Conservation (phyloP, 306 rosid genomes). For the Ormosia emarginata region DNA sequence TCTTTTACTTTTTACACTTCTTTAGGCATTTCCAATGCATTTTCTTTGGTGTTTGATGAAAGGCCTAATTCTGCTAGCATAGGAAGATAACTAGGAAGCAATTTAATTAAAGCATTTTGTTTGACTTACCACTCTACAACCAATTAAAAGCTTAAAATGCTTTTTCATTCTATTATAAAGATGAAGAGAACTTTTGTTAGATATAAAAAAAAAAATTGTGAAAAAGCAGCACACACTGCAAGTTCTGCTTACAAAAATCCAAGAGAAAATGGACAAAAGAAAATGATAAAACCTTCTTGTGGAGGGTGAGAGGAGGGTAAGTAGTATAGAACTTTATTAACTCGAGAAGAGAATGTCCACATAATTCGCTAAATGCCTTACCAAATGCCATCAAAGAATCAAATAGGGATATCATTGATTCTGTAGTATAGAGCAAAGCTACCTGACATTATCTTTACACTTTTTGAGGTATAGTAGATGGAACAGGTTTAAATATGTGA, state of each 20-base stretch:
- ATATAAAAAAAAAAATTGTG: conserved; percentile 12
- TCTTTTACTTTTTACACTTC: too few species aligned
- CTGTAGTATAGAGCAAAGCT: conserved; percentile 21
- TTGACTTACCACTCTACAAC: conserved; percentile 34
- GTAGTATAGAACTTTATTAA: conserved; percentile 36
- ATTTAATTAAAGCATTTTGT: conserved; percentile 32
- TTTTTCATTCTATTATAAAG: conserved; percentile 36
- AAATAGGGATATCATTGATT: conserved; percentile 16
- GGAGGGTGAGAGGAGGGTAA: conserved; percentile 20
- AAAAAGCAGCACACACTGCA: conserved; percentile 26
- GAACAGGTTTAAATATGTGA: too few species aligned
- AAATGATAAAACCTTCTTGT: conserved; percentile 41
- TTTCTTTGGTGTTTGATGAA: too few species aligned
- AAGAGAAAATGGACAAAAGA: conserved; percentile 59
- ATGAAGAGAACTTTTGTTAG: conserved; percentile 46
- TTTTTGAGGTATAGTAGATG: too few species aligned
- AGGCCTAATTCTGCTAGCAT: conserved; percentile 7
- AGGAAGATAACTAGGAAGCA: not conserved
- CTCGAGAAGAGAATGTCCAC: conserved; percentile 29
- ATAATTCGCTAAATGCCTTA: conserved; percentile 35
- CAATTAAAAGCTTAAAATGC: conserved; percentile 24
- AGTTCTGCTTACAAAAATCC: conserved; percentile 48
- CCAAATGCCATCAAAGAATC: conserved; percentile 17
- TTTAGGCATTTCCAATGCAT: too few species aligned
- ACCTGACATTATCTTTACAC: conserved; percentile 32